phyloP scores from a whole-genome alignment of 2,329 filamentous ascomycete species.

The Penicillium sumatraense region DNA sequence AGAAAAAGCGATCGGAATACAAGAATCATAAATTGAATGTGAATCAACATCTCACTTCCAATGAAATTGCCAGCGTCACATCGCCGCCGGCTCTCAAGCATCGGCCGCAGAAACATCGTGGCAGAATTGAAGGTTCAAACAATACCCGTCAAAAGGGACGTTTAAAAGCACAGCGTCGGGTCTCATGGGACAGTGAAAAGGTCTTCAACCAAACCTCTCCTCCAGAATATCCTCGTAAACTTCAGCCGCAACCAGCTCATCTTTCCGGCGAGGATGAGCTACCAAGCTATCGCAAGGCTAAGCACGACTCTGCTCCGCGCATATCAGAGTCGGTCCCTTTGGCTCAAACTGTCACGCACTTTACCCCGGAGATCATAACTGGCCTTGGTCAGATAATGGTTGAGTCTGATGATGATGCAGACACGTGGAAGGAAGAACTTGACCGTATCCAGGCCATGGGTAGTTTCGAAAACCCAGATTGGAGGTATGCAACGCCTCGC shows the following conservation, averaged over 20 bases:
- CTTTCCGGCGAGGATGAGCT: conserved; percentile 21
- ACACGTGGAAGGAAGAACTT: conserved; percentile 44
- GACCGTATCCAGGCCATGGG: conserved; percentile 41
- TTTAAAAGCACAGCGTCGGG: conserved; percentile 37
- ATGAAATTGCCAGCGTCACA: conserved; percentile 34
- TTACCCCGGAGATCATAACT: conserved; percentile 43
- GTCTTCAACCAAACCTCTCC: conserved; percentile 33
- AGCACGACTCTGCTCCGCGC: conserved; percentile 10
- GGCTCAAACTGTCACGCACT: conserved; percentile 40
- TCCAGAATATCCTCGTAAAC: conserved; percentile 16
- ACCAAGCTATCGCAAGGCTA: conserved; percentile 25
- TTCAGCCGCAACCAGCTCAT: conserved; percentile 10
- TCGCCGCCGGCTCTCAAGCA: conserved; percentile 47
- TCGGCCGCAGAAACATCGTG: conserved; percentile 44
- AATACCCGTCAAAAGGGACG: conserved; percentile 21
- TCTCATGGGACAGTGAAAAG: conserved; percentile 46
- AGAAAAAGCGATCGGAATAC: conserved; percentile 36
- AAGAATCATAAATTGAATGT: conserved; percentile 38
- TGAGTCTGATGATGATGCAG: conserved; percentile 40
- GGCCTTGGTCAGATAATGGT: conserved; percentile 42
- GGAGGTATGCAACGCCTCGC: conserved; percentile 41
- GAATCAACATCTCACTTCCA: conserved; percentile 33
- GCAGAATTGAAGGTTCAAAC: conserved; percentile 31
- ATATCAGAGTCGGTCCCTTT: conserved; percentile 18
- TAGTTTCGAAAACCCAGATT: conserved; percentile 42